phyloP scores from a whole-genome alignment of 1,139 yeast genomes.

The Magnusiomyces fungicola region DNA sequence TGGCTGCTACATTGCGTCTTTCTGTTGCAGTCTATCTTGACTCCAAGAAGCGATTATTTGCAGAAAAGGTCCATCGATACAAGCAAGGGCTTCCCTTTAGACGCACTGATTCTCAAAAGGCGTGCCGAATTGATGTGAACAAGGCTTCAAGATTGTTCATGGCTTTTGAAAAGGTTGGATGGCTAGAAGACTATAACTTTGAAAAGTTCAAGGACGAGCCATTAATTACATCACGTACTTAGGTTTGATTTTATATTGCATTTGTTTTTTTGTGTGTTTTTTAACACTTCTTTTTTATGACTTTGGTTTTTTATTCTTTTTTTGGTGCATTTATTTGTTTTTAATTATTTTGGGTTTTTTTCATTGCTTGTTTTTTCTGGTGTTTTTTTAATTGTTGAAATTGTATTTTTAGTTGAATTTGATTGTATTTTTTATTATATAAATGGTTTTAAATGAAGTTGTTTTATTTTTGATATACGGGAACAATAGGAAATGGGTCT shows the following conservation, averaged over 20 bases:
- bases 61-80: constrained; percentile 76
- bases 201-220: constrained; percentile 34
- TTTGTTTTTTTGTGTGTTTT: constrained; percentile 4
- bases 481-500: too few relatives aligned
- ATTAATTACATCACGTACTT: too few relatives aligned
- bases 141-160: constrained; percentile 90
- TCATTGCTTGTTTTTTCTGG: not conserved
- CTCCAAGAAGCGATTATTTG: constrained; percentile 82
- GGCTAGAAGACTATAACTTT: constrained; percentile 80
- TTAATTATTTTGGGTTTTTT: not conserved
- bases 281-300: not conserved
- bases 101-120: constrained; percentile 96
- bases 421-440: not conserved
- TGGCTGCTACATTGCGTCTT: constrained; percentile 82
- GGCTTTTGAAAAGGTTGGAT: constrained; percentile 90
- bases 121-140: constrained; percentile 94
- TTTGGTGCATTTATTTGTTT: not conserved
- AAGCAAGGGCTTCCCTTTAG: constrained; percentile 77
- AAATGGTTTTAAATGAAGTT: not conserved
- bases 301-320: not conserved
- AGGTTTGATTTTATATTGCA: not conserved
- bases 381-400: not conserved
- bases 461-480: not conserved
- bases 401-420: not conserved
- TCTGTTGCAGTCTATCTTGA: constrained; percentile 86